These are phyloP conservation scores for Poa pratensis DNA, from an alignment of 176 grass and related monocot species.

Conservation along the genomic window DNA sequence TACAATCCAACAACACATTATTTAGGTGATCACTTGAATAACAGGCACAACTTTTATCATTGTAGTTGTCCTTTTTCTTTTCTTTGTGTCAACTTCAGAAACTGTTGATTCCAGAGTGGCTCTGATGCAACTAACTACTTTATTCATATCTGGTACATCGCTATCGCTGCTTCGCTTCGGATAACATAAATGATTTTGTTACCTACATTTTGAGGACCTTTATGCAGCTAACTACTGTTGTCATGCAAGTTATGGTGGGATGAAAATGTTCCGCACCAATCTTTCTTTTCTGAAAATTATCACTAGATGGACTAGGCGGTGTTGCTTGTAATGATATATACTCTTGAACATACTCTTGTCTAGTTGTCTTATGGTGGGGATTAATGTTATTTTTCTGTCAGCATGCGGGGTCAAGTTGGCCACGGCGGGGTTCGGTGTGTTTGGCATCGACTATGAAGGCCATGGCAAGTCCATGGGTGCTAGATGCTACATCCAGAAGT, in stretches of 20 bases:
- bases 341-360: background rate
- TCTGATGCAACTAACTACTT: background rate
- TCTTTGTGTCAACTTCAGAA: conserved; percentile 33
- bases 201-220: background rate
- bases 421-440: conserved; percentile 62
- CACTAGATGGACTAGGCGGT: background rate
- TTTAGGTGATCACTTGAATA: background rate
- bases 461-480: conserved; percentile 78
- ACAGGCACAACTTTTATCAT: conserved; percentile 15
- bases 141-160: background rate
- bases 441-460: conserved; percentile 86
- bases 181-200: background rate
- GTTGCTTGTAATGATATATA: conserved; percentile 16
- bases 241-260: background rate
- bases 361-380: conserved; percentile 33
- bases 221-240: background rate
- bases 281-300: background rate
- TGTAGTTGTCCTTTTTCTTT: conserved; percentile 11
- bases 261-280: background rate
- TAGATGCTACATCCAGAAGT: conserved; percentile 87
- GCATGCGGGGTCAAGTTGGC: conserved; percentile 71
- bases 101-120: background rate
- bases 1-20: conserved; percentile 23
- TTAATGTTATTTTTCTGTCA: conserved; percentile 43
- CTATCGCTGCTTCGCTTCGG: conserved; percentile 11